Evolutionary conservation across 2,329 filamentous ascomycete genomes (phyloP).

Genomic region (Ophiocordyceps polyrhachis-furcata): DNA sequence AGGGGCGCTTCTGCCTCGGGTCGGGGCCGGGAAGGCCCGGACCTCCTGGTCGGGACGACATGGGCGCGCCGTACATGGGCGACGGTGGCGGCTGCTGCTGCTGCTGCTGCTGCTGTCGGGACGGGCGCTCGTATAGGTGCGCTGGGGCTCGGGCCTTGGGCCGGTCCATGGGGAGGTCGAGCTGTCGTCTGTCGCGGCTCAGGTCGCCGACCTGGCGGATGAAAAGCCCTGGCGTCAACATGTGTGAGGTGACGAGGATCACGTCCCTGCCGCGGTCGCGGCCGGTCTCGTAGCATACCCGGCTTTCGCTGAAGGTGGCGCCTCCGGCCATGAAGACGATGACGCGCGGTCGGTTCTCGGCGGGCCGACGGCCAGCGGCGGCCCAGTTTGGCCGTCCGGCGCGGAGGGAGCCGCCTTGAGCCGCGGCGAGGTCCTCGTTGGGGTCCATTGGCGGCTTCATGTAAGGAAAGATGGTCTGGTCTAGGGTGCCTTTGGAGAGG

Average conservation of each 20-base stretch:
- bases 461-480: constrained; percentile 50
- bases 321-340: constrained; percentile 93
- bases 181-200: constrained; percentile 50
- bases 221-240: constrained; percentile 74
- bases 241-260: constrained; percentile 79
- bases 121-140: constrained; percentile 64
- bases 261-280: constrained; percentile 57
- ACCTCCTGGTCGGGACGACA: constrained; percentile 1
- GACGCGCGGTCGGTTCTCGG: constrained; percentile 72
- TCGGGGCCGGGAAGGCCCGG: constrained; percentile 6
- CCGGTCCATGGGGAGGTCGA: constrained; percentile 66
- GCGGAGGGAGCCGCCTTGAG: constrained; percentile 57
- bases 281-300: constrained; percentile 75
- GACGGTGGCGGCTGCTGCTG: neutral
- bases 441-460: constrained; percentile 50
- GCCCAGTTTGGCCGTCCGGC: constrained; percentile 94
- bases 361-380: constrained; percentile 50
- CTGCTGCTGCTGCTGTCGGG: constrained; percentile 19
- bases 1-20: constrained; percentile 5
- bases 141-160: constrained; percentile 68
- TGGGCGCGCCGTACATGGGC: neutral
- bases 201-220: constrained; percentile 69
- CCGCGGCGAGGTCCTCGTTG: constrained; percentile 36
- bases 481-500: constrained; percentile 46
- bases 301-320: constrained; percentile 79